phyloP scores from a whole-genome alignment of 805 yeast species.

The Lipomyces lipofer region DNA sequence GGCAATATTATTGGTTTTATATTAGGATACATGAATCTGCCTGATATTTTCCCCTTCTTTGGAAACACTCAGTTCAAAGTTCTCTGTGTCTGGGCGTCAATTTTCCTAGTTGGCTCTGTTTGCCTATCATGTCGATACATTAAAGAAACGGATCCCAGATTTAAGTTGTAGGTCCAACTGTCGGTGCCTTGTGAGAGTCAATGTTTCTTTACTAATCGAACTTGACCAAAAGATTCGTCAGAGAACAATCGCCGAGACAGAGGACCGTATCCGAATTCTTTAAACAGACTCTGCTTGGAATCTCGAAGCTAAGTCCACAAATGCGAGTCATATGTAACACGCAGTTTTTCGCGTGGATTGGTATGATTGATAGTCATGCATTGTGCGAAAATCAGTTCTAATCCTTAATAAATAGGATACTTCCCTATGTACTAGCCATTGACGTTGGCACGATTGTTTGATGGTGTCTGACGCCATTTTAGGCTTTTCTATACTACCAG shows the following conservation, averaged over 20 bases:
- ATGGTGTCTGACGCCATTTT: conserved; percentile 37
- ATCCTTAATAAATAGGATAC: conserved; percentile 16
- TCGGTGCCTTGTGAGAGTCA: neutral
- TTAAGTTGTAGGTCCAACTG: conserved; percentile 41
- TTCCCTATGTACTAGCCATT: conserved; percentile 29
- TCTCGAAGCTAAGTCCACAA: conserved; percentile 49
- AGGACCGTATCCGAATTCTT: conserved; percentile 15
- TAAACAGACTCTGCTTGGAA: conserved; percentile 18
- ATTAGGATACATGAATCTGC: conserved; percentile 52
- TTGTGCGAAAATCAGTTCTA: neutral
- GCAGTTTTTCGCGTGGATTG: conserved; percentile 68
- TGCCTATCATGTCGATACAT: conserved; percentile 46
- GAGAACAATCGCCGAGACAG: conserved; percentile 34
- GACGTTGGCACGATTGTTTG: too few relatives aligned
- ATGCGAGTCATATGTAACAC: conserved; percentile 54
- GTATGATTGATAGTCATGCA: conserved; percentile 32
- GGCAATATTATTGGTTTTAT: conserved; percentile 61
- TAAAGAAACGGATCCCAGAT: conserved; percentile 49
- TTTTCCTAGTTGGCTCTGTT: conserved; percentile 46
- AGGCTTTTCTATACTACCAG: conserved; percentile 65
- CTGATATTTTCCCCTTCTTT: conserved; percentile 42
- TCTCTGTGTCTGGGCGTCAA: conserved; percentile 47
- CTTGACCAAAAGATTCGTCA: neutral
- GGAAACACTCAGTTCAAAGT: conserved; percentile 56
- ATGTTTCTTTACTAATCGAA: neutral